Evolutionary conservation across 257 asterid genomes (phyloP), one percentile per base, ranked within the genome.

Genomic region (Cruciata laevipes): DNA sequence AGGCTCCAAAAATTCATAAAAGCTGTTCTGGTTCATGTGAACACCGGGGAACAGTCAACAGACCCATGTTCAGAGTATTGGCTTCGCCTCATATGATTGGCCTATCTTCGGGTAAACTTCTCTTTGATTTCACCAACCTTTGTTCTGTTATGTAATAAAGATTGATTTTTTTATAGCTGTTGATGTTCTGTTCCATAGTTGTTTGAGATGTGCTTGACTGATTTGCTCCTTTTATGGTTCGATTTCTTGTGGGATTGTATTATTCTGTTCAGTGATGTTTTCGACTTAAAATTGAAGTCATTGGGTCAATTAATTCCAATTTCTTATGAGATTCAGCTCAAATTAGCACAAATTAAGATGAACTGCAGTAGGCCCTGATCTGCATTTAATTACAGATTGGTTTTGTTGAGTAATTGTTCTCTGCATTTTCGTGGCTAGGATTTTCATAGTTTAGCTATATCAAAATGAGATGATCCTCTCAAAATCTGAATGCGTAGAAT

Each of bases 81-180:
- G 66, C 74, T 68, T 75, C 81, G 57, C 67, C 64, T 30, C 61
- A 21, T 30, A 55, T 72, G 27, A 51, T 79, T 31, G 66, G 80
- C 71, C 69, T 74, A 23, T 76, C 75, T 14, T 66, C 76, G 30
- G 88, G 95, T 89, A 67, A 78, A 32, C 70, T 61, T 74, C 79
- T 63, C 12, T 69, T 38, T 75, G 61, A 61, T 40, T 31, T n/a
- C 40, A 40, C 14, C 38, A 18, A 56, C 44, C 44, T 61, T 35
- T 30, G 3, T 27, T 10, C 32, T 65, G 38, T 2, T 44, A 8
- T 65, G 7, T 2, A 3, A 8, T 65, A 24, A 44, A 66, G 24
- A 27, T 58, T 5, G 21, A 42, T 6, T 47, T 57, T 35, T 14
- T n/a, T 5, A 21, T 57, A 0, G 6, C 32, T 56, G 8, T 55